Percentiles rank a stretch among this genome's conserved stretches.
phyloP scores from a whole-genome alignment of 2,329 filamentous ascomycete species.

The Colletotrichum tropicale region DNA sequence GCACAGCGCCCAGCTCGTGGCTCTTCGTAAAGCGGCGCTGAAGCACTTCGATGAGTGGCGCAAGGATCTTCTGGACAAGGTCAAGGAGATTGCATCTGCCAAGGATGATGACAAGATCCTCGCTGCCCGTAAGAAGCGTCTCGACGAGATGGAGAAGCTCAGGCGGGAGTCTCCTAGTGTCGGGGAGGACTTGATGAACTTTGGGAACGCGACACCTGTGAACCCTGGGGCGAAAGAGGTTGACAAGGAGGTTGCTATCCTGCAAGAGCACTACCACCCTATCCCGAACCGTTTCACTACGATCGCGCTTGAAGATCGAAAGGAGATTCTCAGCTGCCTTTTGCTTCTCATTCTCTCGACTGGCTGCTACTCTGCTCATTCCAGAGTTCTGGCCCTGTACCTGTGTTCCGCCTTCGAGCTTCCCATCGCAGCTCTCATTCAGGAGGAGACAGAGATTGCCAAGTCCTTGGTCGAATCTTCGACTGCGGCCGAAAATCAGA shows the following conservation, averaged over 20 bases:
- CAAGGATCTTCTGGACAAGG: conserved; percentile 68
- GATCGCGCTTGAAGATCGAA: conserved; percentile 61
- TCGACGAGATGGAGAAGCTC: conserved; percentile 44
- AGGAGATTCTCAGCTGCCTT: conserved; percentile 71
- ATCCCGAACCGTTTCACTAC: conserved; percentile 59
- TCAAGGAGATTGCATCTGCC: conserved; percentile 69
- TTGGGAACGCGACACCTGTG: conserved; percentile 32
- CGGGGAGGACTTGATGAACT: conserved; percentile 45
- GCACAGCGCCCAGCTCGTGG: conserved; percentile 24
- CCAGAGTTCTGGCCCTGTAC: conserved; percentile 70
- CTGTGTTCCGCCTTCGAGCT: conserved; percentile 71
- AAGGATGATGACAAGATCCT: conserved; percentile 52
- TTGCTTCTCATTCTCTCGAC: conserved; percentile 74
- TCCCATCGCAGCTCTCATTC: conserved; percentile 63
- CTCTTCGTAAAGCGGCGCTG: conserved; percentile 59
- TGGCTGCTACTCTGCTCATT: conserved; percentile 77
- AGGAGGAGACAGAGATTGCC: conserved; percentile 78
- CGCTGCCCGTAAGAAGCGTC: conserved; percentile 50
- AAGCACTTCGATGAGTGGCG: conserved; percentile 81
- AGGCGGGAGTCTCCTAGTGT: conserved; percentile 36
- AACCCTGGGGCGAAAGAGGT: conserved; percentile 31
- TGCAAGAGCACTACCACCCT: conserved; percentile 59
- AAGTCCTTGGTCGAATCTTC: conserved; percentile 73
- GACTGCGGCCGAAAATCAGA: conserved; percentile 40
- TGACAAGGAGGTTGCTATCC: conserved; percentile 42